Evolutionary conservation across 1,139 yeast genomes (phyloP).

Genomic region (Casaregolazyma lundiana): DNA sequence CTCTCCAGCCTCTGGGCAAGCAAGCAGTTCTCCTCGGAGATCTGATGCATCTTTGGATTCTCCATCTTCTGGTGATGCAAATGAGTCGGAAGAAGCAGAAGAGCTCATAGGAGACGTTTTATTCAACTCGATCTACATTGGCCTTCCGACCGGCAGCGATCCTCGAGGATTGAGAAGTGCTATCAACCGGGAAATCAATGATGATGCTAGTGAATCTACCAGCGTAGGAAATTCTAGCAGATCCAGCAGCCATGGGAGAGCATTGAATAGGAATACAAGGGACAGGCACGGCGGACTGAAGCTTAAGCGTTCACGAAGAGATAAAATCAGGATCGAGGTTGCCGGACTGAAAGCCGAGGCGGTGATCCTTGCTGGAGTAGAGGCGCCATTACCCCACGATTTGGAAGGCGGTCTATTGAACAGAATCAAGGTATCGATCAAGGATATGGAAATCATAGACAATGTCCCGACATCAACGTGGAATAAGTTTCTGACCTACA

Average conservation of each 20-base stretch:
- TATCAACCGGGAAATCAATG: slow-evolving; percentile 46
- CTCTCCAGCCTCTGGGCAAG: background rate
- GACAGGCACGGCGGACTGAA: slow-evolving; percentile 33
- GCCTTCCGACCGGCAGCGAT: slow-evolving; percentile 50
- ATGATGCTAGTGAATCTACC: slow-evolving; percentile 29
- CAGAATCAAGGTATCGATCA: slow-evolving; percentile 41
- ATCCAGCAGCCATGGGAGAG: slow-evolving; percentile 4
- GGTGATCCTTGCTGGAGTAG: slow-evolving; percentile 42
- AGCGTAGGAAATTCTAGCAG: slow-evolving; percentile 17
- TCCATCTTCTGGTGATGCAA: slow-evolving; percentile 13
- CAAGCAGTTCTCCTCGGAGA: background rate
- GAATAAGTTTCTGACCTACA: slow-evolving; percentile 75
- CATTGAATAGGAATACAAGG: background rate
- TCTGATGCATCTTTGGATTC: slow-evolving; percentile 4
- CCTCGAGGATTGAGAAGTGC: slow-evolving; percentile 46
- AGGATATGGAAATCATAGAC: slow-evolving; percentile 63
- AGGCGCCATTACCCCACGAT: slow-evolving; percentile 25
- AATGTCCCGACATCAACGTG: slow-evolving; percentile 85
- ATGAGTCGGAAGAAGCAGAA: slow-evolving; percentile 23
- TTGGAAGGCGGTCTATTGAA: slow-evolving; percentile 47
- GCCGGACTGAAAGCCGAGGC: slow-evolving; percentile 48
- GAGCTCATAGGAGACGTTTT: slow-evolving; percentile 57
- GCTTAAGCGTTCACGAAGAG: slow-evolving; percentile 58
- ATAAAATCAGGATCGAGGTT: slow-evolving; percentile 60
- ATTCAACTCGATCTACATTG: slow-evolving; percentile 69